These are phyloP conservation scores for Prosopis cineraria DNA, from an alignment of 306 rosid species.

Conservation along the genomic window DNA sequence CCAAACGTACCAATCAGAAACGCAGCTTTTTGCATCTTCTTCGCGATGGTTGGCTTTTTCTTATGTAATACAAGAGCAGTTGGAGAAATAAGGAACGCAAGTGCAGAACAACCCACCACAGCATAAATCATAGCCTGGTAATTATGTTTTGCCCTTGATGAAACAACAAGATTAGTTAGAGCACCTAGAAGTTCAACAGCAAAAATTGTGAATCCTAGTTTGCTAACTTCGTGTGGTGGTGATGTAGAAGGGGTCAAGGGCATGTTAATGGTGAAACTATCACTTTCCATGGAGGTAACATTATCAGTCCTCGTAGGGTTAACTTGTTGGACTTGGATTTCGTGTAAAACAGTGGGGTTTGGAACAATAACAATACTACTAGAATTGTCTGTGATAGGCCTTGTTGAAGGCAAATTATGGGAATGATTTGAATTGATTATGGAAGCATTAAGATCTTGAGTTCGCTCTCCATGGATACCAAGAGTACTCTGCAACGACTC, in stretches of 20 bases:
- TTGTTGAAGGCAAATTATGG: not conserved
- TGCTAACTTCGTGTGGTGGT: not conserved
- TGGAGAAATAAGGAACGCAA: not conserved
- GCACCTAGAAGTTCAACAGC: not conserved
- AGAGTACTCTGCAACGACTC: not conserved
- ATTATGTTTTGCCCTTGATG: not conserved
- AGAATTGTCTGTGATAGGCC: not conserved
- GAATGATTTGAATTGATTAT: not conserved
- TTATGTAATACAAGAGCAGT: not conserved
- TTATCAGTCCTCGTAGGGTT: no score
- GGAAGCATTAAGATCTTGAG: not conserved
- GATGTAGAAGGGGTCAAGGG: not conserved
- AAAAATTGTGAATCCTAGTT: not conserved
- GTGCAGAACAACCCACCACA: not conserved
- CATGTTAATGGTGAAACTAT: no score
- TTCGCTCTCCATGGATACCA: not conserved
- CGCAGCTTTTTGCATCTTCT: not conserved
- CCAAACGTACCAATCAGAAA: constrained; percentile 1
- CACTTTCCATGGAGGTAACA: no score
- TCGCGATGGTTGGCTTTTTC: not conserved
- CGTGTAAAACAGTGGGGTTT: no score
- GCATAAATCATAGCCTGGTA: not conserved
- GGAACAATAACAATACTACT: not conserved
- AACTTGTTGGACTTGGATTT: no score
- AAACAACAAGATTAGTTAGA: not conserved